A percentile compares a stretch with the other conserved stretches of the same genome.
These are phyloP conservation scores for Uncinocarpus reesii DNA, from an alignment of 2,329 filamentous ascomycete genomes.

Conservation along the genomic window DNA sequence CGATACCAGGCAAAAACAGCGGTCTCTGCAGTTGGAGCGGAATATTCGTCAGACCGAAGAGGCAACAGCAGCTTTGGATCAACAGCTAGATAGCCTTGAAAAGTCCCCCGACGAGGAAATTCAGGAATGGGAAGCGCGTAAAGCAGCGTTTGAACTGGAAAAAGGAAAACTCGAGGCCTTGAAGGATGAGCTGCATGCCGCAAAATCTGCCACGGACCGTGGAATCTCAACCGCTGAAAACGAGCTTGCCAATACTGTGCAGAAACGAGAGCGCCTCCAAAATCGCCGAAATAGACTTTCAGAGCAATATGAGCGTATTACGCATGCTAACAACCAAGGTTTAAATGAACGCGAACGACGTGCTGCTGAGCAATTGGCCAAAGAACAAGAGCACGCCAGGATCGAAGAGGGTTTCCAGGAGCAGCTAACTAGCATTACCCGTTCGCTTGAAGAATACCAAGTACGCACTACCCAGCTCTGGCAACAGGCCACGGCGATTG, in stretches of 20 bases:
- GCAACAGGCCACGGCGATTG: constrained; percentile 36
- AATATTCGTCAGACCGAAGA: constrained; percentile 55
- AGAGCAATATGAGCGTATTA: constrained; percentile 52
- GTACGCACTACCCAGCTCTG: constrained; percentile 35
- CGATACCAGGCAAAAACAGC: constrained; percentile 53
- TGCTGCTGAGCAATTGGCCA: constrained; percentile 38
- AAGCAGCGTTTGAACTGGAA: constrained; percentile 46
- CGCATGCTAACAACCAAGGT: constrained; percentile 48
- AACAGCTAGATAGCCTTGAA: constrained; percentile 46
- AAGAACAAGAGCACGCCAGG: constrained; percentile 38
- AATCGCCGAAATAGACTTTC: constrained; percentile 48
- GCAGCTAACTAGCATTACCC: constrained; percentile 34
- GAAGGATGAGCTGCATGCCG: constrained; percentile 42
- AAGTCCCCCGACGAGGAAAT: constrained; percentile 49
- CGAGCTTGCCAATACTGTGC: constrained; percentile 43
- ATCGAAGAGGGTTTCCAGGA: constrained; percentile 36
- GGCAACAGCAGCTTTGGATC: constrained; percentile 45
- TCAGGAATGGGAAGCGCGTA: constrained; percentile 43
- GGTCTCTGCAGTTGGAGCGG: constrained; percentile 51
- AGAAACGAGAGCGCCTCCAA: constrained; percentile 51
- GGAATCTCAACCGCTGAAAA: constrained; percentile 43
- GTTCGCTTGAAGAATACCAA: constrained; percentile 37
- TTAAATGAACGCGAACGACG: constrained; percentile 45
- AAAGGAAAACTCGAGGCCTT: constrained; percentile 42
- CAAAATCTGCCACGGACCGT: constrained; percentile 43